Base-by-base conservation (phyloP, 2,329 filamentous ascomycete species). In the Didymosphaeria variabile region DNA sequence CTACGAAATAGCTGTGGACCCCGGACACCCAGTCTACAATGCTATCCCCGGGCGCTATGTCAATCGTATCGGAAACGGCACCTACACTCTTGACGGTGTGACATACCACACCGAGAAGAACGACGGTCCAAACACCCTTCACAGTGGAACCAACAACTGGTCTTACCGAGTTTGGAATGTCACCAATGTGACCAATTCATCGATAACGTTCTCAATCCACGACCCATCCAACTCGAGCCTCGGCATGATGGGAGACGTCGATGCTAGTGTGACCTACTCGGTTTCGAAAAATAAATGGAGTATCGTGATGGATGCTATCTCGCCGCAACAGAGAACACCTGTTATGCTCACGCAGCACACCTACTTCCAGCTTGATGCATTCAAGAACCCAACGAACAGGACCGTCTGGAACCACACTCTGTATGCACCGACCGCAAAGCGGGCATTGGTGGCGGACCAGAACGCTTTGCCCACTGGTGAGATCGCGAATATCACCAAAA, bases 321-420 rank as follows among this genome's bases (percentile, higher is more conserved):
- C 74, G 1, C 69, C 67, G 1, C 68, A 75, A 26, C 57, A 58
- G 5, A 72, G 66, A 67, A 75, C 71, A 10, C 73, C 73, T 2
- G 66, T 76, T 45, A 72, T 72, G 72, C 65, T 73, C 51, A 76
- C 74, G 6, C 74, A 76, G 62, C 74, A 76, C 59, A 76, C 74
- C 8, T 76, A 76, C 63, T 76, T 75, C 64, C 73, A 76, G 62
- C 72, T 76, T 17, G 74, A 76, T 62, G 74, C 72, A 5, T 76
- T 74, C 58, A 69, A 64, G 36, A 71, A 72, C 58, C 71, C 72
- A 1, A 64, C 70, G 42, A 76, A 70, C 58, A 60, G 73, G 29
- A 75, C 68, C 0, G 55, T 76, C 56, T 76, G 74, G 74, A 73
- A 76, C 60, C 74, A 76, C 61, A 75, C 73, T 8, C 50, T 75